Base-by-base conservation (phyloP, 768 basidiomycete species). In the Russula olivacea region DNA sequence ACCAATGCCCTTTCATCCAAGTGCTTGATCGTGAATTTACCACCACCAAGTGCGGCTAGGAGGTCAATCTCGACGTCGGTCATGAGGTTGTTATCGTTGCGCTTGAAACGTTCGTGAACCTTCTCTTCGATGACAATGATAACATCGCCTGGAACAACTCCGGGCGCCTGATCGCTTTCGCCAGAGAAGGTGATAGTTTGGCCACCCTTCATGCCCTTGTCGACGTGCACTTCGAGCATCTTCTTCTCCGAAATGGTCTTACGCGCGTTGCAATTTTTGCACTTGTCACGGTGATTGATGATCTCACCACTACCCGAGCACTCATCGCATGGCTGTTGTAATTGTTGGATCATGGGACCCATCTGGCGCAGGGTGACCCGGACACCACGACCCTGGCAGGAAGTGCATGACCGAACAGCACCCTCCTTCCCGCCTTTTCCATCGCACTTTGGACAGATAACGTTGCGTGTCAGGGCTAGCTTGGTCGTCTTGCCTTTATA, bases 281-380 rank as follows among this genome's bases (percentile, higher is more conserved):
- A 99, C 63, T 89, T 83, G 79, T 98, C 93, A 75, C 94, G 98
- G 61, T 77, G 72, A 74, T 93, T 94, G 80, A 99, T 97, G 69
- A 94, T 80, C 76, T 99, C 96, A 68, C 97, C 97, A n/a, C 86
- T 83, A 17, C 92, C 97, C 55, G 80, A 83, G 74, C 97, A 99
- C 17, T 98, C 97, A 72, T 88, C 86, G 78, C 97, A 99, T 50
- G 86, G 81, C 58, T 93, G 91, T 74, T 98, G 97, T 69, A 98
- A 91, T 77, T 99, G 96, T 76, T 99, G 97, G 69, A 99, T 92
- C 97, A 99, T 99, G 5, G 97, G 97, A 30, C 97, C 97, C 85
- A 99, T 91, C 75, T 98, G 97, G 65, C 97, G 90, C 65, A 98
- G 78, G 56, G 89, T 92, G 71, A 98, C 76, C 73, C 87, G 91